phyloP scores from a whole-genome alignment of 495 filamentous ascomycete species.

The Tuber magnatum region DNA sequence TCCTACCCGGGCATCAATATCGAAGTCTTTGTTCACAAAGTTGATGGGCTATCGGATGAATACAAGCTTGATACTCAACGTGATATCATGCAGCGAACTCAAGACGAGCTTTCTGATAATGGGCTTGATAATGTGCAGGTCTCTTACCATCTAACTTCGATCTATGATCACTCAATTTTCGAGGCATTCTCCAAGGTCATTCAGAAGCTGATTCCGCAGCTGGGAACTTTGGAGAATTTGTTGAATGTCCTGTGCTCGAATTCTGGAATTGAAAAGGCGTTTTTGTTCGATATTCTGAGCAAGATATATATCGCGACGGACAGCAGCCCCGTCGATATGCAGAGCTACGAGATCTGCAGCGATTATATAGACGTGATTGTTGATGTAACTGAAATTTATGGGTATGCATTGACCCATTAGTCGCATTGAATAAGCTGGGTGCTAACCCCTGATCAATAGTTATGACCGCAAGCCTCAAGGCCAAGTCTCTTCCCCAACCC shows the following conservation, averaged over 20 bases:
- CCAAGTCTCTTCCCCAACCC: constrained; percentile 11
- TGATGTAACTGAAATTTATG: constrained; percentile 90
- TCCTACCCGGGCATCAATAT: constrained; percentile 87
- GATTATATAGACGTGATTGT: constrained; percentile 98
- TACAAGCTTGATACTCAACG: constrained; percentile 88
- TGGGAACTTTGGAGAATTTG: constrained; percentile 83
- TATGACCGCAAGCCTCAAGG: constrained; percentile 32
- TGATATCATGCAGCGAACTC: constrained; percentile 91
- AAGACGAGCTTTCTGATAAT: constrained; percentile 86
- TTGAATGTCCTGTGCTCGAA: constrained; percentile 81
- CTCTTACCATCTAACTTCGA: constrained; percentile 87
- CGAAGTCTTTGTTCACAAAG: constrained; percentile 97
- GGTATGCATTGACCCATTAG: constrained; percentile 39
- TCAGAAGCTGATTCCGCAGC: constrained; percentile 88
- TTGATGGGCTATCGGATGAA: constrained; percentile 89
- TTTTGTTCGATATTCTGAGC: constrained; percentile 89
- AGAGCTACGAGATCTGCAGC: constrained; percentile 91
- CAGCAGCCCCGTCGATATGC: constrained; percentile 82
- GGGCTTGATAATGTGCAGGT: constrained; percentile 88
- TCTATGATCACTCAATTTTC: constrained; percentile 97
- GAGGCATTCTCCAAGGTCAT: constrained; percentile 97
- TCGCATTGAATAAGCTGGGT: background rate
- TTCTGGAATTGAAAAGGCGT: constrained; percentile 93
- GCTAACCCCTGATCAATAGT: constrained; percentile 11
- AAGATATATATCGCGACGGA: constrained; percentile 99